Evolutionary conservation across 495 filamentous ascomycete genomes (phyloP), one percentile per base, ranked within the genome.

Genomic region (Friedmanniomyces simplex): DNA sequence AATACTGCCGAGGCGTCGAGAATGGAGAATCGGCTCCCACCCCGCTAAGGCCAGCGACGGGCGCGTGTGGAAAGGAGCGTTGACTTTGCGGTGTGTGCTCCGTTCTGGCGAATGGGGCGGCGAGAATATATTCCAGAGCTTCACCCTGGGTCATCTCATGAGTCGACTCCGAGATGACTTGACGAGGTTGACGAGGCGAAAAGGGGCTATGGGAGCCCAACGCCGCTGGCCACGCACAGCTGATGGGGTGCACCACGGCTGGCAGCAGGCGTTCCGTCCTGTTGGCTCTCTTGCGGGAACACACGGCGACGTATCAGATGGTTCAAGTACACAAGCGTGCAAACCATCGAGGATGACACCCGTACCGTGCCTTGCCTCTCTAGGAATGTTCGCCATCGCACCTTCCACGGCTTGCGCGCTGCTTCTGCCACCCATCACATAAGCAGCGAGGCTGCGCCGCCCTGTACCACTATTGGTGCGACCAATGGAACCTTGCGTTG

Each of bases 11-110:
- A 49, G 22, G 46, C 46, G 25, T 24, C 46, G 46, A 49, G 46
- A 49, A 5, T 24, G 6, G 46, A 49, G 46, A 49, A 5, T 2
- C 46, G 46, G 21, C 25, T 49, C 46, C 46, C 8, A 8, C 12
- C 4, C 2, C 49, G 25, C 49, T 52, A 52, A 20, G 49, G 12
- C 25, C 30, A 18, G 49, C 30, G 2, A 20, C 2, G 20, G 49
- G 49, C 30, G 24, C 25, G 49, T 32, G 12, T 22, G n/a, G 49
- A 22, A 20, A 16, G 49, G 49, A 18, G 34, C 11, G 24, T 10
- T 25, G 30, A 52, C 26, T 52, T 52, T 32, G 49, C 49, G 49
- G 49, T 52, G 49, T 52, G 30, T 32, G 30, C 49, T 12, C 30
- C 30, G 16, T 34, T 36, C 49, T 7, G 49, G 34, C 49, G 25